Evolutionary conservation across 164 flowering plant genomes (phyloP).

Genomic region (Warburgia ugandensis): DNA sequence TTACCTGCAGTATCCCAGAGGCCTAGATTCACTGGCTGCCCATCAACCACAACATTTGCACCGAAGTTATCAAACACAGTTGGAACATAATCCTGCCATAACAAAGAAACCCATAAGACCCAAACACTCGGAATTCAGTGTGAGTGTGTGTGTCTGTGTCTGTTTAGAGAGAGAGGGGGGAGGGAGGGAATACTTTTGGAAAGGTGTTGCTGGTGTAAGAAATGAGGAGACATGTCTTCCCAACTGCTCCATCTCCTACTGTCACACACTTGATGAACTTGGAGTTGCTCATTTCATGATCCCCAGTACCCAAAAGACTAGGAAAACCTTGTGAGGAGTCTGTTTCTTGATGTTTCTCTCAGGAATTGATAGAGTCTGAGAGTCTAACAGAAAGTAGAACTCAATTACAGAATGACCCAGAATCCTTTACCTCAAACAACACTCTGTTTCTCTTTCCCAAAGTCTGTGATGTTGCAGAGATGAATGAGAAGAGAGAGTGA

Average conservation of each 20-base stretch:
- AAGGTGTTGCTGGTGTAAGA: constrained; percentile 75
- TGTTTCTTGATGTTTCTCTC: too few species aligned
- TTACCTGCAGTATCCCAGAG: constrained; percentile 77
- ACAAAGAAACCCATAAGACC: constrained; percentile 6
- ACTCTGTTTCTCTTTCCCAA: too few species aligned
- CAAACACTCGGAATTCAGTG: not conserved
- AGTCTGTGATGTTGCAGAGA: constrained; percentile 1
- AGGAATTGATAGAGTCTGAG: too few species aligned
- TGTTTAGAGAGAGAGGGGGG: not conserved
- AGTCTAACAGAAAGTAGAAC: too few species aligned
- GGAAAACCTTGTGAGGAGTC: too few species aligned
- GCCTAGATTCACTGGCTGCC: constrained; percentile 49
- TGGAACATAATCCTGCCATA: constrained; percentile 58
- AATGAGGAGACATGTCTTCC: constrained; percentile 67
- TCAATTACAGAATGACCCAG: too few species aligned
- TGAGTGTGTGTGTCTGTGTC: not conserved
- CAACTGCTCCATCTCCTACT: constrained; percentile 76
- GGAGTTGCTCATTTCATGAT: constrained; percentile 29
- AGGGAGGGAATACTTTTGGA: constrained; percentile 39
- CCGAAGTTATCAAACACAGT: constrained; percentile 70
- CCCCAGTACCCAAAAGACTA: not conserved
- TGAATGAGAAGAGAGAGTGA: not conserved
- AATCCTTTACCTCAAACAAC: too few species aligned
- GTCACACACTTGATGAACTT: constrained; percentile 75
- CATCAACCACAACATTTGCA: constrained; percentile 60